Base-by-base conservation (phyloP, 495 filamentous ascomycete genomes). In the Xylaria sp. region DNA sequence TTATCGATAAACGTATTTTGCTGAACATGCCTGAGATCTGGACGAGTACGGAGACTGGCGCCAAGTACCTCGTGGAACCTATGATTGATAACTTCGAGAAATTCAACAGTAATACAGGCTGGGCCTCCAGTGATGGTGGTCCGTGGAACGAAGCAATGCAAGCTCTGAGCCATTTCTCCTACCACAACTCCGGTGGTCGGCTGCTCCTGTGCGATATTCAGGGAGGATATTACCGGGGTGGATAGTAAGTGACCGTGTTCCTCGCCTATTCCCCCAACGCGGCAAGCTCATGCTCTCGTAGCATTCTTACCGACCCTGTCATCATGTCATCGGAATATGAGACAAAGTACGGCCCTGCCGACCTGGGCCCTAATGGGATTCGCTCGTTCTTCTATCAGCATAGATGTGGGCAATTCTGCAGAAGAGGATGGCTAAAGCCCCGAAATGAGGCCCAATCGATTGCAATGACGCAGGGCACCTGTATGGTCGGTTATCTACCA, bases 61-160 rank as follows among this genome's bases (percentile, higher is more conserved):
- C 48, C 12, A 71, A 67, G 35, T 0, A 0, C 5, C 74, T 84
- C 0, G 14, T 43, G 29, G 81, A 83, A 71, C 79, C 79, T 2
- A 80, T 80, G 69, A 82, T 82, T 41, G 64, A 80, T 8, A 80
- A 81, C 64, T 82, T 79, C 65, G 72, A 77, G 57, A 84, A 82
- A 73, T 84, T 83, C 76, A 83, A 83, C 71, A 84, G 80, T 72
- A 83, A 83, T 65, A 75, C 69, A 1, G 82, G 82, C 26, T 84
- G 81, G 82, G 69, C 8, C 41, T 64, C 77, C 71, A 52, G 55
- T 8, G 68, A 62, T 2, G 43, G 14, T 6, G 57, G 9, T 2
- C 6, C 33, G 0, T 82, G 80, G 79, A 68, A 75, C 8, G 61
- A 78, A 61, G 74, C 73, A 8, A 82, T 83, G 79, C 80, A 83